These are phyloP conservation scores for Diaporthe aspalathi DNA, from an alignment of 2,329 filamentous ascomycete species.

Conservation along the genomic window DNA sequence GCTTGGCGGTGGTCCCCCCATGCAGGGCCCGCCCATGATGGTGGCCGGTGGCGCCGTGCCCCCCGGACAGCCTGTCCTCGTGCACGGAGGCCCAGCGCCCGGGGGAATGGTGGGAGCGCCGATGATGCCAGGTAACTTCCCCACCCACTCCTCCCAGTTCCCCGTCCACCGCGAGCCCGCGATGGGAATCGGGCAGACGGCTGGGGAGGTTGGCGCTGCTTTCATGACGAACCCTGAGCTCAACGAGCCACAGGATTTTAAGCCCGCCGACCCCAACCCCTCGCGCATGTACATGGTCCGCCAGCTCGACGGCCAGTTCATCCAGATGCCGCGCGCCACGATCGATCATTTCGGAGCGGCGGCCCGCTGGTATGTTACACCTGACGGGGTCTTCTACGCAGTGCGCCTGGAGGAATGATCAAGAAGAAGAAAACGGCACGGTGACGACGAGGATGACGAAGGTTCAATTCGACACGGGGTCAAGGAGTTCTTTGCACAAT, in stretches of 20 bases:
- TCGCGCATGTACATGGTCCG: conserved; percentile 71
- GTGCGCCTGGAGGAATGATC: conserved; percentile 57
- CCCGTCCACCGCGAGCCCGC: conserved; percentile 59
- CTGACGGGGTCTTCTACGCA: conserved; percentile 71
- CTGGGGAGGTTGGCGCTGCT: conserved; percentile 58
- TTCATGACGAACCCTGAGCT: conserved; percentile 62
- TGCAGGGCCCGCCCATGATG: conserved; percentile 39
- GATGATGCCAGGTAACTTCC: conserved; percentile 55
- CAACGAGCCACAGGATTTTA: conserved; percentile 71
- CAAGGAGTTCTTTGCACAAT: background rate
- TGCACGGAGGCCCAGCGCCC: conserved; percentile 35
- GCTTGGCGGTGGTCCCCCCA: conserved; percentile 26
- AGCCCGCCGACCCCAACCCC: conserved; percentile 70
- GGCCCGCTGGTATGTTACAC: conserved; percentile 69
- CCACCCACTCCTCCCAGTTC: conserved; percentile 32
- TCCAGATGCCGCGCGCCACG: conserved; percentile 67
- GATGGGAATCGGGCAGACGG: conserved; percentile 63
- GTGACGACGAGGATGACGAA: background rate
- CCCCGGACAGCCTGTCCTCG: conserved; percentile 34
- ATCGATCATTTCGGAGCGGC: conserved; percentile 67
- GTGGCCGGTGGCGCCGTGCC: conserved; percentile 36
- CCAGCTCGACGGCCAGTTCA: conserved; percentile 70
- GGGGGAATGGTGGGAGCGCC: conserved; percentile 41
- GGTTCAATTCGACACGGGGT: background rate
- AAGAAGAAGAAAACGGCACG: background rate